Evolutionary conservation across 371 early-diverging fungal species (phyloP).

Genomic region (Mortierella sp.): DNA sequence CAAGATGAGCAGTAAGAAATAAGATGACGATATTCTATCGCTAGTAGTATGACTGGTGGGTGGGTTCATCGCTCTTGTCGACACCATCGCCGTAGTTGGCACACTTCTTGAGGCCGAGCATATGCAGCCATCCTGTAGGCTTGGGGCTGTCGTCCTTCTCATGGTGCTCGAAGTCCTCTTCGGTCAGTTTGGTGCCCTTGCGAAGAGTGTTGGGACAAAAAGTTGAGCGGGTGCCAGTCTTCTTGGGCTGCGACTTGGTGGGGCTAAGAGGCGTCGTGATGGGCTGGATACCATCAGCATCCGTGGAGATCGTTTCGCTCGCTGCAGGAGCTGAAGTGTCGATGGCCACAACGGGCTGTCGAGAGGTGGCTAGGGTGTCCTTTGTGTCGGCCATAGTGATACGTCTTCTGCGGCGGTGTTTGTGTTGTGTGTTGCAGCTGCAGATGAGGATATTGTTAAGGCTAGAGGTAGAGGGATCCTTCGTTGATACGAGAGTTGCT

Average conservation of each 20-base stretch:
- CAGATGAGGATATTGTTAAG: background rate
- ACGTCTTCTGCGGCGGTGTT: background rate
- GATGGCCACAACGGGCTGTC: constrained; percentile 6
- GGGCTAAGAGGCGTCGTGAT: constrained; percentile 22
- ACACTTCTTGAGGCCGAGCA: constrained; percentile 29
- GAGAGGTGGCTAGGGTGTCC: no score
- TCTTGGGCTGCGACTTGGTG: constrained; percentile 16
- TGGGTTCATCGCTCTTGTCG: constrained; percentile 21
- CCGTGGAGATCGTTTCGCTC: background rate
- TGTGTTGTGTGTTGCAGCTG: background rate
- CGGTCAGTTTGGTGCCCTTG: constrained; percentile 29
- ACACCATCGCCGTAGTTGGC: constrained; percentile 26
- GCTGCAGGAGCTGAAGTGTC: background rate
- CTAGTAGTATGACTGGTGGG: constrained; percentile 37
- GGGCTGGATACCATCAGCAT: background rate
- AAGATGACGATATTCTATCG: background rate
- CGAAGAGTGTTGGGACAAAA: constrained; percentile 40
- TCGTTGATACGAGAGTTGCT: no score
- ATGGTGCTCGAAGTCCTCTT: constrained; percentile 26
- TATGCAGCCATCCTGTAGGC: constrained; percentile 29
- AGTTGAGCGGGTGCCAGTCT: constrained; percentile 53
- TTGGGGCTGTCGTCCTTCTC: constrained; percentile 7
- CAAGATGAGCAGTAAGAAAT: background rate
- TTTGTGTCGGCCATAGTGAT: constrained; percentile 29
- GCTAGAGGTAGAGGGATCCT: background rate